These are phyloP conservation scores for Apiotrichum domesticum DNA, from an alignment of 1,284 basidiomycete species.

Conservation along the genomic window DNA sequence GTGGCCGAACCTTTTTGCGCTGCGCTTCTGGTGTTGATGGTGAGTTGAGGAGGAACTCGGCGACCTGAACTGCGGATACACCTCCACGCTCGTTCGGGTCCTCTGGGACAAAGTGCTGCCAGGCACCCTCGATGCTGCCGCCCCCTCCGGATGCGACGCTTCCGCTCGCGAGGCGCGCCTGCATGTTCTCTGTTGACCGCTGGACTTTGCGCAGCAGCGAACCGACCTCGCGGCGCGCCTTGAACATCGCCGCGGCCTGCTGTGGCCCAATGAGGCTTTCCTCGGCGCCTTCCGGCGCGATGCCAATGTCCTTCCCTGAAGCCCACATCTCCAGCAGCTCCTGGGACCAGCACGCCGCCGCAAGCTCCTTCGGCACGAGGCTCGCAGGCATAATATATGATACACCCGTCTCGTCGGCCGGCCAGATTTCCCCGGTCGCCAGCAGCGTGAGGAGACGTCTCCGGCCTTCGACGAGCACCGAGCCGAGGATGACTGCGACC, in stretches of 20 bases:
- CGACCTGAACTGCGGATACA: constrained; percentile 30
- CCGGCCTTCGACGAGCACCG: constrained; percentile 23
- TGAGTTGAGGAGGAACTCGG: constrained; percentile 27
- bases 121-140: constrained; percentile 33
- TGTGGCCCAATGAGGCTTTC: constrained; percentile 2
- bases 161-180: constrained; percentile 18
- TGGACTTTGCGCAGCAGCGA: constrained; percentile 32
- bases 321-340: constrained; percentile 25
- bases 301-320: constrained; percentile 14
- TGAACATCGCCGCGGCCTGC: constrained; percentile 22
- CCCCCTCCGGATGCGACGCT: constrained; percentile 10
- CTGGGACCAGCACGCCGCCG: constrained; percentile 25
- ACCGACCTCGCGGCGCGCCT: constrained; percentile 31
- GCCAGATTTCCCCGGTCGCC: constrained; percentile 38
- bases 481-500: constrained; percentile 35
- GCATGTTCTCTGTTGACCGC: constrained; percentile 39
- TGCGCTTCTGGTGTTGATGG: neutral
- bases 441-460: constrained; percentile 33
- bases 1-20: constrained; percentile 16
- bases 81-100: constrained; percentile 13
- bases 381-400: constrained; percentile 42
- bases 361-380: constrained; percentile 20
- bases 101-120: constrained; percentile 22
- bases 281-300: constrained; percentile 1
- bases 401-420: constrained; percentile 37